A percentile compares a stretch with the other conserved stretches of the same genome.
These are phyloP conservation scores for Yarrowia bubula DNA, from an alignment of 805 yeast genomes.

Conservation along the genomic window DNA sequence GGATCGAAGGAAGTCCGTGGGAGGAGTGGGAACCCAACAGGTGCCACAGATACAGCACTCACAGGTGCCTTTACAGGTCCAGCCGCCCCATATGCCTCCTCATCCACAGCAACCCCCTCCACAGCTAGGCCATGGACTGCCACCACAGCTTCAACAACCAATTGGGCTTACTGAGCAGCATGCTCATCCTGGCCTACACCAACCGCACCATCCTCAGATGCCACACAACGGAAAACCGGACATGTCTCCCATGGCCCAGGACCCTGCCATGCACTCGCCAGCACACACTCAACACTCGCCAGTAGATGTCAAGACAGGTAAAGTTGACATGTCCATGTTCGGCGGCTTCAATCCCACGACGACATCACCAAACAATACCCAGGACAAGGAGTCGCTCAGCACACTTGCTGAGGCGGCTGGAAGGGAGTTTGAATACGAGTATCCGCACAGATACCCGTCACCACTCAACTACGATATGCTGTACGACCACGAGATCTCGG, in stretches of 20 bases:
- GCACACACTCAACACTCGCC: constrained; percentile 12
- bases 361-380: neutral
- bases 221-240: neutral
- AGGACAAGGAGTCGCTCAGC: constrained; percentile 16
- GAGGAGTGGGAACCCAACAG: neutral
- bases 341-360: neutral
- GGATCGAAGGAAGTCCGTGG: neutral
- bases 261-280: constrained; percentile 5
- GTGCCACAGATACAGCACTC: neutral
- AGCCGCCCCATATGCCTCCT: neutral
- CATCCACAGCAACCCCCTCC: neutral
- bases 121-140: neutral
- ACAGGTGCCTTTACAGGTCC: neutral
- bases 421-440: constrained; percentile 19
- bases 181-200: neutral
- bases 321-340: constrained; percentile 7
- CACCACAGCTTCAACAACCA: neutral
- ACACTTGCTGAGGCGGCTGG: constrained; percentile 22
- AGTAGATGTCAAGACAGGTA: constrained; percentile 7
- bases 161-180: neutral
- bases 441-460: constrained; percentile 12
- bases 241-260: neutral
- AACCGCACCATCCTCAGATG: neutral
- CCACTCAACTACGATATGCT: constrained; percentile 18
- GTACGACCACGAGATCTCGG: constrained; percentile 24